These are phyloP conservation scores for Mycena kentingensis DNA, from an alignment of 768 basidiomycete genomes.

Conservation along the genomic window DNA sequence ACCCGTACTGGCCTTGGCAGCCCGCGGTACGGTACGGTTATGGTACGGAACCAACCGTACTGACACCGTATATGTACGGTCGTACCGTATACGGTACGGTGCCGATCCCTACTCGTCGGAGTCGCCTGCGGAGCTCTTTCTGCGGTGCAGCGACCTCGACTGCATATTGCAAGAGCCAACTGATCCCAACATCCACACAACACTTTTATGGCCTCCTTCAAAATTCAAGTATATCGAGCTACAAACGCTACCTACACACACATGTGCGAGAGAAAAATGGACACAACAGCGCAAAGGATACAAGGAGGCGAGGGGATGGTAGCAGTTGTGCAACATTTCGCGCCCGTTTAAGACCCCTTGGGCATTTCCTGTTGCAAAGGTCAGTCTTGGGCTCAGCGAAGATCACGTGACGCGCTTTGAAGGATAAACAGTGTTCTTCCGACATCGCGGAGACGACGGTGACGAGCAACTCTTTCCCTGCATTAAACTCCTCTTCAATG, in stretches of 20 bases:
- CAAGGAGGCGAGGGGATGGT: background rate
- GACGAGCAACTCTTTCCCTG: conserved; percentile 84
- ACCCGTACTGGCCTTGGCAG: no score
- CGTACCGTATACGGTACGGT: no score
- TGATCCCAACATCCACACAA: background rate
- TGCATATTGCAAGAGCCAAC: background rate
- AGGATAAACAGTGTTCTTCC: conserved; percentile 71
- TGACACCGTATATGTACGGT: no score
- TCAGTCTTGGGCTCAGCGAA: conserved; percentile 59
- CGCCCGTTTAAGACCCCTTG: conserved; percentile 42
- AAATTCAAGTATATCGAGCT: conserved; percentile 22
- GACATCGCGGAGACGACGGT: conserved; percentile 89
- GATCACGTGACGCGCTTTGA: background rate
- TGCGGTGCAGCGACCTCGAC: background rate
- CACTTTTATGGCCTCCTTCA: conserved; percentile 5
- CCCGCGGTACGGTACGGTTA: no score
- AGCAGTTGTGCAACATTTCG: conserved; percentile 6
- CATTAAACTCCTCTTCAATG: conserved; percentile 74
- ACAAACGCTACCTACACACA: conserved; percentile 23
- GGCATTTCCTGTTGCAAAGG: conserved; percentile 91
- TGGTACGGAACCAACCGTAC: no score
- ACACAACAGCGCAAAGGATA: conserved; percentile 3
- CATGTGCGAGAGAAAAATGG: conserved; percentile 10
- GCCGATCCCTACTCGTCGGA: no score
- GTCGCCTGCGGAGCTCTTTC: background rate